Base-by-base conservation (phyloP, 192 early-diverging fungal species). In the Jimgerdemannia flammicorona region DNA sequence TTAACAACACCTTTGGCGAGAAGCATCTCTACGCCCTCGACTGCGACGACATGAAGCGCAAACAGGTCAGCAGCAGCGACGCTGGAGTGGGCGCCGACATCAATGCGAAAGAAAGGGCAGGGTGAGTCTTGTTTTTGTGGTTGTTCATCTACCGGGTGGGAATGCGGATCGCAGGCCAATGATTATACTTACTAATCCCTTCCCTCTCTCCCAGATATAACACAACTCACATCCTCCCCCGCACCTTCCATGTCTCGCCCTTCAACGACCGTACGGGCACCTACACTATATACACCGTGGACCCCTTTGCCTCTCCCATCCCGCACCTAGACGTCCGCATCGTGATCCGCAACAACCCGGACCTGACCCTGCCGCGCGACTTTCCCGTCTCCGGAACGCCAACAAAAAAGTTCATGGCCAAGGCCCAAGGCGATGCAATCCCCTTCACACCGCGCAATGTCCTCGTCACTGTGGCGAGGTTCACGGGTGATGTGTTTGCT, bases 1-100 rank as follows among this genome's bases (percentile, higher is more conserved):
- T 90, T 14, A 85, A 88, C 75, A 90, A 89, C 74, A 90, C 88
- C 3, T 90, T 90, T 73, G 79, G 82, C 18, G 88, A 90, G 71
- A 80, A 84, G 14, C 86, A 90, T 73, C 66, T 90, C 40, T 90
- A 90, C 54, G 66, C 88, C 10, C 77, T 78, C 40, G 73, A 81
- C 20, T 44, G 66, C 72, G 68, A 80, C 19, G 39, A 29, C 29
- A 84, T 74, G 44, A n/a, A 42, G 29, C 19, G 64, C 39, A 4
- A 19, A 42, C 17, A 54, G 43, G 44, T 8, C 6, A n/a, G 63
- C 3, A 3, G 19, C 67, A 19, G 40, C 9, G 67, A 41, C 7
- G 40, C 6, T 9, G 40, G 19, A 19, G n/a, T n/a, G n/a, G n/a
- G n/a, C n/a, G n/a, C n/a, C n/a, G n/a, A n/a, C n/a, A 29, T 29